Percentiles rank a stretch among this genome's conserved stretches.
Conservation (phyloP, 257 asterid species). For the Solanum etuberosum region DNA sequence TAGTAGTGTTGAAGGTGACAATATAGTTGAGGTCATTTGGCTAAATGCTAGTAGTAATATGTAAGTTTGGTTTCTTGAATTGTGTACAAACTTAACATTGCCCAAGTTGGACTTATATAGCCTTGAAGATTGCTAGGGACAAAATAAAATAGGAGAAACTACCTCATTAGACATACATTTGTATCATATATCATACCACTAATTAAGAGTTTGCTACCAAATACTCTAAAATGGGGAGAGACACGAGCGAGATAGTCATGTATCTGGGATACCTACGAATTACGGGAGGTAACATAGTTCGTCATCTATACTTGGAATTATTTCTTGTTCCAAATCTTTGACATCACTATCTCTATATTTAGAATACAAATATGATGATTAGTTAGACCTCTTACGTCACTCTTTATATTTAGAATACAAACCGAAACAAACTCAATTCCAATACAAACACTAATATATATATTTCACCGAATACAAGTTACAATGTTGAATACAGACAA, state of each 20-base stretch:
- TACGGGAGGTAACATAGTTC: background rate
- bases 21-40: background rate
- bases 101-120: background rate
- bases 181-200: background rate
- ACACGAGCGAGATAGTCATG: background rate
- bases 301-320: background rate
- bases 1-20: background rate
- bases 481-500: no score
- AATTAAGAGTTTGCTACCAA: no score
- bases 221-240: background rate
- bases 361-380: background rate
- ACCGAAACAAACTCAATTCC: no score
- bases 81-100: background rate
- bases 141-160: background rate
- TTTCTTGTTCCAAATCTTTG: no score
- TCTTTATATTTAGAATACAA: no score
- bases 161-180: background rate
- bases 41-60: background rate
- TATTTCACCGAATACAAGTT: no score
- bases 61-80: background rate
- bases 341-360: no score
- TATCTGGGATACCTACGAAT: fast-evolving
- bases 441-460: no score
- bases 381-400: background rate
- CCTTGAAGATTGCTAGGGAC: background rate